These are phyloP conservation scores for Suillus americanus DNA, from an alignment of 768 basidiomycete species.

Conservation along the genomic window DNA sequence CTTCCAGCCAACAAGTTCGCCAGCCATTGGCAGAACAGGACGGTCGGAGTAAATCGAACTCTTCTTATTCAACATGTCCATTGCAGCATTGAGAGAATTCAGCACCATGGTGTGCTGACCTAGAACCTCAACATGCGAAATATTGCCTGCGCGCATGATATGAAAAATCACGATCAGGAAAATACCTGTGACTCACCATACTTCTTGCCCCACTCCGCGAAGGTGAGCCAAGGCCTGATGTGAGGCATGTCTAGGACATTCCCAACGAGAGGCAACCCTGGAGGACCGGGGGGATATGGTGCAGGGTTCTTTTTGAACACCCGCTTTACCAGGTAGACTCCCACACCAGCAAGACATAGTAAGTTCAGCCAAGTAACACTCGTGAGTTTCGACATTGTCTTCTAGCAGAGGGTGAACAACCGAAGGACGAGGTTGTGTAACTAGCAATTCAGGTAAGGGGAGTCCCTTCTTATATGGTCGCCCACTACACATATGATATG, in stretches of 20 bases:
- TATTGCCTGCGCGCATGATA: too few relatives aligned
- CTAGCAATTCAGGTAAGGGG: too few relatives aligned
- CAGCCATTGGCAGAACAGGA: constrained; percentile 43
- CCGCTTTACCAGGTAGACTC: constrained; percentile 27
- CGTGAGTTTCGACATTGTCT: constrained; percentile 16
- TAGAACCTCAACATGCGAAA: constrained; percentile 59
- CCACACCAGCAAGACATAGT: constrained; percentile 27
- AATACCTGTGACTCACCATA: constrained; percentile 45
- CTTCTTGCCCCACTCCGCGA: constrained; percentile 43
- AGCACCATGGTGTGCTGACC: constrained; percentile 59
- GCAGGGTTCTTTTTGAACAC: constrained; percentile 15
- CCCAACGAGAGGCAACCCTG: constrained; percentile 41
- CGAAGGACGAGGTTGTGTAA: too few relatives aligned
- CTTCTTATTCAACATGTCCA: constrained; percentile 65
- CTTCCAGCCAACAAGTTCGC: constrained; percentile 32
- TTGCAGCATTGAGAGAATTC: constrained; percentile 48
- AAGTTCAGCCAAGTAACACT: constrained; percentile 19
- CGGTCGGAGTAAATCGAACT: constrained; percentile 66
- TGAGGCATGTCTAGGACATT: constrained; percentile 52
- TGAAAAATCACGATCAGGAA: too few relatives aligned
- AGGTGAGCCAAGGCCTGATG: constrained; percentile 43
- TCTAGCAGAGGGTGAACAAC: too few relatives aligned
- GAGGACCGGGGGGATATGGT: constrained; percentile 47
- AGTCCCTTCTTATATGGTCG: too few relatives aligned
- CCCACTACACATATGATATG: too few relatives aligned